Base-by-base conservation (phyloP, 2,329 filamentous ascomycete species). In the Oidium heveae region DNA sequence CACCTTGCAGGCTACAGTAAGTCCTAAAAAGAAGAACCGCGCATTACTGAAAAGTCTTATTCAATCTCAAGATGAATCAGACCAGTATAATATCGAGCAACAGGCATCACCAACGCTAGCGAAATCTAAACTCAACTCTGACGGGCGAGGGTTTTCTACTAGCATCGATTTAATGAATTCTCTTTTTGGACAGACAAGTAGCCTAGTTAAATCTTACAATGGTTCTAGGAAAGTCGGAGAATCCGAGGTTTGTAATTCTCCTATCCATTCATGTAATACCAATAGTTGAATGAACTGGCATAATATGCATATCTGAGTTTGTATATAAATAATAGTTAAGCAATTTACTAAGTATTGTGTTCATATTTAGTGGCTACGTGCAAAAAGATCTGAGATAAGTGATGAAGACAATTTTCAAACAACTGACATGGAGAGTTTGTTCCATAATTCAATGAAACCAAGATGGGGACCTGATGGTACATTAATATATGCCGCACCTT, bases 151-250 rank as follows among this genome's bases (percentile, higher is more conserved):
- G 0, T 89, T 94, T 67, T 76, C 80, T 20, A 94, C 84, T 20
- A 88, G 84, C 63, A 94, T 96, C 69, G 91, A 95, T 70, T 72
- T 95, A 66, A 95, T 94, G 86, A 89, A 94, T 66, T 94, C 86
- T 51, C 72, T 95, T 55, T 95, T 93, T 68, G 83, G 84, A 66
- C 77, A 82, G 68, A 74, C 79, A 58, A 79, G 76, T 70, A 73
- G 72, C 54, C 73, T 73, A 59, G 68, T 70, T 54, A 71, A 75
- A 62, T 75, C 73, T 61, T 66, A 73, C 55, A 73, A 74, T 63
- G 71, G 71, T 60, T 67, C 72, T 57, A 70, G 72, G 61, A 78
- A 78, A 69, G 69, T 71, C 61, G 78, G 79, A 69, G 83, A 84
- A 65, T 84, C 89, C 68, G 82, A 96, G 88, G 91, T 96, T 79